Evolutionary conservation across 2,329 filamentous ascomycete genomes (phyloP), one percentile per base, ranked within the genome.

Genomic region (Penicillium sp.): DNA sequence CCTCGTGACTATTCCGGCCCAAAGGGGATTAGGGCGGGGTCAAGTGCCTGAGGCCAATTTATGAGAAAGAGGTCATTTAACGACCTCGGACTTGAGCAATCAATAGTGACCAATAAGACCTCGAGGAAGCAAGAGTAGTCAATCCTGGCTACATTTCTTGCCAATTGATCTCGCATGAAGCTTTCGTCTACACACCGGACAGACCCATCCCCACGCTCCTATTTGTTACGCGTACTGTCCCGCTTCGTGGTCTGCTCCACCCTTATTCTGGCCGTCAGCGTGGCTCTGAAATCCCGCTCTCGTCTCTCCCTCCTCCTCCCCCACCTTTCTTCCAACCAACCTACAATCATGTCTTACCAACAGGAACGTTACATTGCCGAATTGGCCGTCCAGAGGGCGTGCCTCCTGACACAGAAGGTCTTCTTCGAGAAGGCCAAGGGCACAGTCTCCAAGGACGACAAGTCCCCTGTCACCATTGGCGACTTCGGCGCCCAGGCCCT

Each of bases 401-500:
- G 85, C 23, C 79, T 91, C 61, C 82, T 91, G 55, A 91, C 89
- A 49, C 88, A 90, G 74, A 83, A 83, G 59, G 89, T 91, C 70
- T 90, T 89, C 79, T 81, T 91, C 77, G 89, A 93, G 66, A 94
- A 93, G 76, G 88, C 91, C 66, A 97, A 97, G 79, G 93, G 93
- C 65, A 97, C 94, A 44, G 82, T 96, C 49, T 89, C 88, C 72
- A 99, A 99, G 79, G 88, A 90, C 75, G 94, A 99, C 81, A 91
- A 90, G 72, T 96, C 92, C 10, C 94, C 94, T 62, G 94, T 99
- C 67, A 99, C 94, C 18, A 94, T 97, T 66, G 94, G 93, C 72
- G 94, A 99, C 78, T 97, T 96, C 74, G 94, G 94, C 69, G 95
- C 94, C 37, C 94, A 99, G 79, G 92, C 94, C 32, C 85, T 99